phyloP scores from a whole-genome alignment of 1,284 basidiomycete species.

The Moesziomyces sp. region DNA sequence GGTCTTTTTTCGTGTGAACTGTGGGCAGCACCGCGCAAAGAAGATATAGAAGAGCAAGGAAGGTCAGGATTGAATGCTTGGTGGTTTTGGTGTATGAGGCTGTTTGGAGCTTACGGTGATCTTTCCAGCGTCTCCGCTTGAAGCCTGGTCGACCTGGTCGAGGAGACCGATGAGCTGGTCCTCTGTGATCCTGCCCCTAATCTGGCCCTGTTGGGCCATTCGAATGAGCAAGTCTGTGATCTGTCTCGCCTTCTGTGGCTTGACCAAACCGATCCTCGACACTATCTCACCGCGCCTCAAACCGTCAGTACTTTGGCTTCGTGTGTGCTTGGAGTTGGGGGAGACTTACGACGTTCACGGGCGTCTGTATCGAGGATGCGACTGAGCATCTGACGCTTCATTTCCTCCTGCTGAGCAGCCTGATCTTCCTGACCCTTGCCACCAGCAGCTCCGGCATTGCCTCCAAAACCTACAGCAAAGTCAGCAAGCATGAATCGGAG shows the following conservation, averaged over 20 bases:
- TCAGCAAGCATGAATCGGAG: neutral
- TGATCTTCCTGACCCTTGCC: conserved; percentile 62
- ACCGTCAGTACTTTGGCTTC: too few relatives aligned
- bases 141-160: conserved; percentile 79
- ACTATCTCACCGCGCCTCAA: conserved; percentile 70
- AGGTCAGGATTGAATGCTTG: too few relatives aligned
- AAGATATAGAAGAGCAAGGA: too few relatives aligned
- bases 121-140: conserved; percentile 45
- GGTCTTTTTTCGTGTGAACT: conserved; percentile 53
- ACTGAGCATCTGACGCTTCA: conserved; percentile 78
- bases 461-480: conserved; percentile 14
- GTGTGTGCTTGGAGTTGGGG: neutral
- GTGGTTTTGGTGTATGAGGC: too few relatives aligned
- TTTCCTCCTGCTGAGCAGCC: conserved; percentile 68
- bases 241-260: conserved; percentile 84
- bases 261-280: conserved; percentile 90
- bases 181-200: conserved; percentile 85
- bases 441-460: conserved; percentile 55
- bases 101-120: conserved; percentile 59
- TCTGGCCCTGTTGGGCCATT: conserved; percentile 92
- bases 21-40: neutral
- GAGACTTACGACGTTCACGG: conserved; percentile 84
- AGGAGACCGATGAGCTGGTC: conserved; percentile 88
- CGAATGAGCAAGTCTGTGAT: conserved; percentile 86
- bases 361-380: conserved; percentile 87